Base-by-base conservation (phyloP, 257 asterid genomes). In the Primulina tabacum region DNA sequence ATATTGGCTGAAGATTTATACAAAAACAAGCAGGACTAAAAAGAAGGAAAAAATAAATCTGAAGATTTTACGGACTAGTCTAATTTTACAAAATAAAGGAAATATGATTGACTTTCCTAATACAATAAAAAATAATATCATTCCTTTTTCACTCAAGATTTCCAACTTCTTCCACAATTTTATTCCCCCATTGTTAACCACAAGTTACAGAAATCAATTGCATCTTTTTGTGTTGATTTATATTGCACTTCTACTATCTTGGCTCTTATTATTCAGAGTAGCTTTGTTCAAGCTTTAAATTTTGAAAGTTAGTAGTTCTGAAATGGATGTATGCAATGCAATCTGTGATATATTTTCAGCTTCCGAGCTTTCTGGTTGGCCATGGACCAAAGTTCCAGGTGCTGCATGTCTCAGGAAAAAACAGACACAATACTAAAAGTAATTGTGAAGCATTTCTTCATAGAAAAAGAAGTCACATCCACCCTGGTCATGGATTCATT, bases 401-500 rank as follows among this genome's bases (percentile, higher is more conserved):
- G 83, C 26, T 83, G 77, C 65, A 89, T 94, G 97, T 80, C 89
- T 21, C 79, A 77, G 70, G 97, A 91, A 83, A 91, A 77, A 84
- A 76, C 89, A 7, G 95, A 86, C 83, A 79, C 90, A n/a, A 85
- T 94, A 65, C 80, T 91, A 56, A 94, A 85, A 82, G 86, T 85
- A 50, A 83, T 94, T 43, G 97, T 89, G 78, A 89, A 91, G 72
- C 86, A 85, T 71, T 94, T 94, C 76, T 94, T 94, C 77, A 82
- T 90, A 64, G 99, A 91, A 81, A 93, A 94, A 78, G 99, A 94
- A 83, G 97, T 91, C 77, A 85, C 97, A 18, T 91, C 97, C 67
- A 94, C 97, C 47, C 84, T 94, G 63, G 99, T 94, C 73, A 91
- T 94, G 99, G 99, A 91, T 85, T 89, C 97, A 10, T 65, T 94